These are phyloP conservation scores for Podospora pseudoanserina DNA, from an alignment of 495 filamentous ascomycete genomes.

Conservation along the genomic window DNA sequence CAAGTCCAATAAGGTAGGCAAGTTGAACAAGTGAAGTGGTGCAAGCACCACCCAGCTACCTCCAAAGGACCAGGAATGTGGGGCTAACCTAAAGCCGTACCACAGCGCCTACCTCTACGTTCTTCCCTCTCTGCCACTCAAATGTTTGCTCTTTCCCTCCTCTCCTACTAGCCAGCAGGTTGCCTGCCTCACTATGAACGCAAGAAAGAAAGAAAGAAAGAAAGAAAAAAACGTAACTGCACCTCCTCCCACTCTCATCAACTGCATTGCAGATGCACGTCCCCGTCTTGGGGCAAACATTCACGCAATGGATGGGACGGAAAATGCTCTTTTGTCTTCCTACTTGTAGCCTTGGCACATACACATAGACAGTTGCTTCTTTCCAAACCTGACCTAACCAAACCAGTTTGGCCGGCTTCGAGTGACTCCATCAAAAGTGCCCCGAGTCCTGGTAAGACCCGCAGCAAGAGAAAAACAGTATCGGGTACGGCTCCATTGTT, in stretches of 20 bases:
- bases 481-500: neutral
- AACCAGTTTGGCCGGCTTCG: too few species aligned
- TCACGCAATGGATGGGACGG: neutral
- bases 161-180: neutral
- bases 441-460: neutral
- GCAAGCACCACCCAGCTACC: neutral
- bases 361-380: neutral
- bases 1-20: neutral
- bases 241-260: neutral
- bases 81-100: neutral
- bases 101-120: neutral
- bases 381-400: too few species aligned
- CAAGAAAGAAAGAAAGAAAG: neutral
- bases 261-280: neutral
- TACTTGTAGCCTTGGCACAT: neutral
- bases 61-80: neutral
- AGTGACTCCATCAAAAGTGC: neutral
- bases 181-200: neutral
- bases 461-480: neutral
- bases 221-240: neutral
- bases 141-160: neutral
- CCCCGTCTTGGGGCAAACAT: neutral
- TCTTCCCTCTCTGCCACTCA: neutral
- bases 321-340: neutral
- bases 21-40: neutral